These are phyloP conservation scores for Aspergillus hiratsukae DNA, from an alignment of 2,329 filamentous ascomycete genomes.

Conservation along the genomic window DNA sequence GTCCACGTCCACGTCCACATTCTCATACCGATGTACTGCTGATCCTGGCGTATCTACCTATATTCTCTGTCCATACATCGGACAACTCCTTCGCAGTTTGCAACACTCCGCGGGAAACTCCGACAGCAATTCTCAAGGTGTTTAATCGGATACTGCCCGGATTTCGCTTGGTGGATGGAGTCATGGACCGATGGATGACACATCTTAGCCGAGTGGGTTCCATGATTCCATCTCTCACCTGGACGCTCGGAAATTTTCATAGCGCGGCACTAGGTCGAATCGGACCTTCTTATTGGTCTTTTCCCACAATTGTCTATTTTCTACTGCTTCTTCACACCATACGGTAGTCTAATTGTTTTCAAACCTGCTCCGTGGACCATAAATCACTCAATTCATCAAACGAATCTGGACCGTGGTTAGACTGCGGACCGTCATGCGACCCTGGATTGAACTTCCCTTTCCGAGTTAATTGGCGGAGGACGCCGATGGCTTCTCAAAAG, in stretches of 20 bases:
- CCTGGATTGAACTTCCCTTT: background rate
- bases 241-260: background rate
- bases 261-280: background rate
- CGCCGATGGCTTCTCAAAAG: background rate
- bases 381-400: background rate
- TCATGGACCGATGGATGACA: background rate
- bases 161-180: background rate
- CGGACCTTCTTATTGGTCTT: background rate
- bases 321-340: background rate
- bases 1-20: background rate
- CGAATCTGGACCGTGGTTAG: background rate
- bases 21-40: background rate
- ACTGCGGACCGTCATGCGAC: background rate
- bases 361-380: background rate
- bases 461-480: background rate
- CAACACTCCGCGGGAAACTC: constrained; percentile 10
- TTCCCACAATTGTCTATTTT: background rate
- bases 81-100: background rate
- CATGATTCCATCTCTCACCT: background rate
- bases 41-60: background rate
- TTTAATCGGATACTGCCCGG: background rate
- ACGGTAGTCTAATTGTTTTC: background rate
- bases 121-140: background rate
- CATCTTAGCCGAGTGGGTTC: background rate
- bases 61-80: constrained; percentile 1